Evolutionary conservation across 495 filamentous ascomycete genomes (phyloP).

Genomic region (Aspergillus ellipticus): DNA sequence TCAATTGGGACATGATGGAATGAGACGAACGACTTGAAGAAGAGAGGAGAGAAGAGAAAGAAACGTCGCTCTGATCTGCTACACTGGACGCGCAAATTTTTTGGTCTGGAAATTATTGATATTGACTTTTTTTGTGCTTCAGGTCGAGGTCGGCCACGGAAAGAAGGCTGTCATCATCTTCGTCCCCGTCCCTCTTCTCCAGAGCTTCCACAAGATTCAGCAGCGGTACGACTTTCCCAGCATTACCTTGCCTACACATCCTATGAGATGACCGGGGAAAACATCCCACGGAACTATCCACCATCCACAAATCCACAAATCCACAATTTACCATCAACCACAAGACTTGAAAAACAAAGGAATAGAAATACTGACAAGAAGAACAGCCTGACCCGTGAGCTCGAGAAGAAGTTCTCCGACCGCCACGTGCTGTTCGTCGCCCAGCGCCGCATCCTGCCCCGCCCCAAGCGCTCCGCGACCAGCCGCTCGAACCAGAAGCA

Average conservation of each 20-base stretch:
- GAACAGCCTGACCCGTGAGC: slow-evolving; percentile 91
- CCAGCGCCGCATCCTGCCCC: slow-evolving; percentile 96
- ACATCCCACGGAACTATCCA: too few relatives aligned
- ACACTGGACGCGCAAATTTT: neutral
- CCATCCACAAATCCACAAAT: too few relatives aligned
- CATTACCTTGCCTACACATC: too few relatives aligned
- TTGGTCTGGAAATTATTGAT: slow-evolving; percentile 1
- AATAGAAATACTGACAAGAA: slow-evolving; percentile 13
- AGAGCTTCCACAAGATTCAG: slow-evolving; percentile 96
- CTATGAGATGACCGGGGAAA: too few relatives aligned
- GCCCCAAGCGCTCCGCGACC: slow-evolving; percentile 93
- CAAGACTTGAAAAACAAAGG: slow-evolving; percentile 1
- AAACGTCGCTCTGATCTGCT: neutral
- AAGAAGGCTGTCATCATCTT: slow-evolving; percentile 99
- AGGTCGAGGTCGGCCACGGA: slow-evolving; percentile 99
- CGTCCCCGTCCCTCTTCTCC: slow-evolving; percentile 95
- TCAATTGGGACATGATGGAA: neutral
- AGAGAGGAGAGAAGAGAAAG: neutral
- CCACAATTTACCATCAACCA: slow-evolving; percentile 2
- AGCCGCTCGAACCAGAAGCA: slow-evolving; percentile 90
- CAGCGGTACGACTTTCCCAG: slow-evolving; percentile 75
- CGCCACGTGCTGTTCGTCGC: slow-evolving; percentile 98
- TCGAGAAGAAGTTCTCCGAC: slow-evolving; percentile 99
- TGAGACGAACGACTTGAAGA: neutral
- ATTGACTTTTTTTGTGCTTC: slow-evolving; percentile 31